These are phyloP conservation scores for Protomyces pachydermus DNA, from an alignment of 1,139 yeast species.

Conservation along the genomic window DNA sequence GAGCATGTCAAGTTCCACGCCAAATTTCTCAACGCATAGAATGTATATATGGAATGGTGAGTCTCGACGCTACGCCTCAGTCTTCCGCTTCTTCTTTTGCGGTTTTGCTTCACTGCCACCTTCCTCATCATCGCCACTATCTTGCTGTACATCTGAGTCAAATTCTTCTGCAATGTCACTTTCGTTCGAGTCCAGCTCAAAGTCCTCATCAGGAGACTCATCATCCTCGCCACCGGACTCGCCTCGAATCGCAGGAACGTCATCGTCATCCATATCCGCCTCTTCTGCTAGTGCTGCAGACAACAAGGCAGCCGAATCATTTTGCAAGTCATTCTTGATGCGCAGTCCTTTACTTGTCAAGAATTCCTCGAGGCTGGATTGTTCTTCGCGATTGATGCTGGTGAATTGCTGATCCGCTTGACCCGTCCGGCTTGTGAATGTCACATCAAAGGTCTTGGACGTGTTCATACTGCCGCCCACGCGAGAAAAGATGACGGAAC, in stretches of 20 bases:
- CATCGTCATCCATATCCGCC: constrained; percentile 59
- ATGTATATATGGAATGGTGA: not conserved
- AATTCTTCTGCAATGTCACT: constrained; percentile 79
- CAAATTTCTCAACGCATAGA: constrained; percentile 46
- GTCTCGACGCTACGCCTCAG: not conserved
- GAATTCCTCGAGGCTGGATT: constrained; percentile 67
- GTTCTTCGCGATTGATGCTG: constrained; percentile 86
- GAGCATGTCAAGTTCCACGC: constrained; percentile 89
- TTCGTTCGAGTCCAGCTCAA: constrained; percentile 40
- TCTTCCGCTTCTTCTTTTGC: constrained; percentile 9
- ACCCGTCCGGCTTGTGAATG: constrained; percentile 62
- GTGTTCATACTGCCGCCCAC: constrained; percentile 74
- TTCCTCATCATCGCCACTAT: constrained; percentile 7
- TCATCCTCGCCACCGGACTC: constrained; percentile 52
- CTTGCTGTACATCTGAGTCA: constrained; percentile 58
- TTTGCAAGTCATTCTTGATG: constrained; percentile 83
- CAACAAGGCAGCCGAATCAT: constrained; percentile 74
- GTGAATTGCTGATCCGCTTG: constrained; percentile 77
- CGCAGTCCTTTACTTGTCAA: constrained; percentile 70
- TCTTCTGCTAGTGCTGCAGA: constrained; percentile 49
- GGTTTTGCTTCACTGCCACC: constrained; percentile 1
- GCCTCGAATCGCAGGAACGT: constrained; percentile 53
- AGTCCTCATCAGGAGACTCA: constrained; percentile 35
- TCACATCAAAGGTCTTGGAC: constrained; percentile 88
- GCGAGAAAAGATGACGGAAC: constrained; percentile 75